Evolutionary conservation across 192 early-diverging fungal genomes (phyloP).

Genomic region (Coemansia asiatica): DNA sequence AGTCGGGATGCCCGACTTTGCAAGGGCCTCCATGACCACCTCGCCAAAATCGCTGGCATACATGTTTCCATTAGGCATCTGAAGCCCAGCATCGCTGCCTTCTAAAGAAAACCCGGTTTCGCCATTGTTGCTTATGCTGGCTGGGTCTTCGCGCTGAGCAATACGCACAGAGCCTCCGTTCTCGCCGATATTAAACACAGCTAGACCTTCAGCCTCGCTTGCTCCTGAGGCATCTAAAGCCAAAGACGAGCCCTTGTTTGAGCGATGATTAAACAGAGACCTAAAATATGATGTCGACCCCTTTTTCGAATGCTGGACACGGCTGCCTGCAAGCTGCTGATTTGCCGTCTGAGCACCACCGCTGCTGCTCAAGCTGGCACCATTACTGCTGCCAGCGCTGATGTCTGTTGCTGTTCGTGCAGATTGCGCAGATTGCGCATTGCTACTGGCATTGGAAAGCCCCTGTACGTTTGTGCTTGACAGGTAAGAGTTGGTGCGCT

Average conservation of each 20-base stretch:
- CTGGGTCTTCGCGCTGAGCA: slow-evolving; percentile 21
- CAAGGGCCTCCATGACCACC: slow-evolving; percentile 54
- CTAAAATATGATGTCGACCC: slow-evolving; percentile 50
- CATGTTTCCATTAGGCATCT: slow-evolving; percentile 51
- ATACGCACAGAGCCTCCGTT: slow-evolving; percentile 24
- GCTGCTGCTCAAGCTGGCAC: not conserved
- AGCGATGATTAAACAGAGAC: slow-evolving; percentile 50
- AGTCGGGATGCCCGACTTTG: slow-evolving; percentile 55
- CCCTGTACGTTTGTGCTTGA: not conserved
- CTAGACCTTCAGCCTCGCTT: not conserved
- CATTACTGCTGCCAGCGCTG: not conserved
- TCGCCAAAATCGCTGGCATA: slow-evolving; percentile 53
- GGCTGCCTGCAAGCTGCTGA: not conserved
- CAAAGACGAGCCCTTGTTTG: slow-evolving; percentile 19
- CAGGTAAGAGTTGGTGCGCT: not conserved
- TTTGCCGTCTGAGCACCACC: not conserved
- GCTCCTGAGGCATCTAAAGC: not conserved
- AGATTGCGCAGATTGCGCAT: not conserved
- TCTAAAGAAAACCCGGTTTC: not conserved
- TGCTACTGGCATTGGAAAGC: not conserved
- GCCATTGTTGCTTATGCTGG: not conserved
- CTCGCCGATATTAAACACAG: slow-evolving; percentile 5
- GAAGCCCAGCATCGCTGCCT: slow-evolving; percentile 11
- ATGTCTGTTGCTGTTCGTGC: not conserved
- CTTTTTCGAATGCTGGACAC: slow-evolving; percentile 37